Conservation (phyloP, 108 stramenopile genomes). For the Cyclostephanos tholiformis region DNA sequence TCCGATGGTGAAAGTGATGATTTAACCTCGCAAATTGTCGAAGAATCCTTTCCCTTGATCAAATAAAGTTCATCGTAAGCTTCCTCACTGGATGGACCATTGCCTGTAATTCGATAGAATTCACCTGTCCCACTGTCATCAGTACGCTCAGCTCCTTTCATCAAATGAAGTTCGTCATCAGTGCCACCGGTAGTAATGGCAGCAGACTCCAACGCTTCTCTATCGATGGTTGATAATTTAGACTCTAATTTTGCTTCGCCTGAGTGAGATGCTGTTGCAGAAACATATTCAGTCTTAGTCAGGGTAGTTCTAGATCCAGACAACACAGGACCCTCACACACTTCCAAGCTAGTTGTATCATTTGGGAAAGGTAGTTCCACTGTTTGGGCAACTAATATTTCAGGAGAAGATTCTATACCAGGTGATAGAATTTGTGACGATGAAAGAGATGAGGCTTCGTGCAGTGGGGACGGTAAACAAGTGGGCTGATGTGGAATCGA, state of each 20-base stretch:
- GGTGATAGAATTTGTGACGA: neutral
- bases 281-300: neutral
- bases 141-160: neutral
- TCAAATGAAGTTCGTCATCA: neutral
- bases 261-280: neutral
- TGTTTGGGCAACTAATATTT: too few species aligned
- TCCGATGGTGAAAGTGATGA: neutral
- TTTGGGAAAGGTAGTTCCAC: neutral
- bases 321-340: neutral
- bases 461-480: neutral
- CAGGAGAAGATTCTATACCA: neutral
- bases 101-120: too few species aligned
- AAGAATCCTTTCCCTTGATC: too few species aligned
- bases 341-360: slow-evolving; percentile 3
- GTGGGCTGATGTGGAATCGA: neutral
- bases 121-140: neutral
- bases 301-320: neutral
- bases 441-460: neutral
- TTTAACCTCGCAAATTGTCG: neutral
- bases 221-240: neutral
- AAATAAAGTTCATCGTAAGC: too few species aligned
- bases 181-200: neutral
- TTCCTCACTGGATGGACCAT: too few species aligned
- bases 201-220: neutral
- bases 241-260: neutral